Percentiles rank a stretch among this genome's conserved stretches.
phyloP scores from a whole-genome alignment of 202 grass and related monocot genomes.

The Carex arenaria region DNA sequence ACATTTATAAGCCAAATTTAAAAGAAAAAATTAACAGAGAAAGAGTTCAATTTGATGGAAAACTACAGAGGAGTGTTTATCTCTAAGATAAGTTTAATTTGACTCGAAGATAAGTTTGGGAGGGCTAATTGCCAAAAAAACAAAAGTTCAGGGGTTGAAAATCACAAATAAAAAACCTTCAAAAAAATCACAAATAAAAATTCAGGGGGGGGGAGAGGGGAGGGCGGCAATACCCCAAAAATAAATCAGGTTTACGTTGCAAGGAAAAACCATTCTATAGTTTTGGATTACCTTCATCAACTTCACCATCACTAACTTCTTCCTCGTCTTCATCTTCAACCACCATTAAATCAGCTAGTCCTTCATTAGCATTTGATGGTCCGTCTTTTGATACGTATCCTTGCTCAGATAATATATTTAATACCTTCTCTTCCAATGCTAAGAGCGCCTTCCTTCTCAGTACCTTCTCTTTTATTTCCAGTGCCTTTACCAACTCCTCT shows the following conservation, averaged over 20 bases:
- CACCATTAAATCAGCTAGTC: constrained; percentile 47
- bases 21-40: not conserved
- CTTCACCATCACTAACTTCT: constrained; percentile 71
- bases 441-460: constrained; percentile 80
- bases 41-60: not conserved
- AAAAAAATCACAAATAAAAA: no score
- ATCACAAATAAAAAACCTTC: no score
- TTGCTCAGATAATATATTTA: constrained; percentile 78
- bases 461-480: constrained; percentile 94
- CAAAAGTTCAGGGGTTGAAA: not conserved
- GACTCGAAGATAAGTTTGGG: not conserved
- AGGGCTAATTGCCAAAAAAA: not conserved
- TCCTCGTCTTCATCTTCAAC: constrained; percentile 85
- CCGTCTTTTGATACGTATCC: constrained; percentile 78
- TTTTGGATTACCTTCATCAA: constrained; percentile 61
- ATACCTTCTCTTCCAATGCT: constrained; percentile 80
- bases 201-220: no score
- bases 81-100: not conserved
- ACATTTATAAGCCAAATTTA: not conserved
- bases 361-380: constrained; percentile 37
- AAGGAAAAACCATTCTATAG: not conserved
- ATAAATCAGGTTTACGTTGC: not conserved
- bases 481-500: constrained; percentile 79
- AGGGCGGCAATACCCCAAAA: not conserved
- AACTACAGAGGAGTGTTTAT: not conserved